phyloP scores from a whole-genome alignment of 257 asterid species.

The Capsicum pubescens region DNA sequence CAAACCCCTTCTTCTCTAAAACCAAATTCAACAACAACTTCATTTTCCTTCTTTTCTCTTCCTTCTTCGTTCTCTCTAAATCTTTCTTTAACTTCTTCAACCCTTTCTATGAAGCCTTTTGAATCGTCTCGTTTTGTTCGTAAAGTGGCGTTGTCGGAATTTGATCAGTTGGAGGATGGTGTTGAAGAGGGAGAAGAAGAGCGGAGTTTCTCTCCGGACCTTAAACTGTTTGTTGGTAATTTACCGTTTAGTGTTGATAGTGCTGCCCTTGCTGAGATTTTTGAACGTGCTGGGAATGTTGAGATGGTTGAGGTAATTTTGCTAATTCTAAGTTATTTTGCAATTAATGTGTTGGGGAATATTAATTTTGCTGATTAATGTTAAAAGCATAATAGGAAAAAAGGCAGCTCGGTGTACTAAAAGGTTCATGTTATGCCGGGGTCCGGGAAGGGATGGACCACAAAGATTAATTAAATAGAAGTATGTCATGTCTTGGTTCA shows the following conservation, averaged over 20 bases:
- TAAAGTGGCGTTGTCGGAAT: constrained; percentile 55
- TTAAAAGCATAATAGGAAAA: neutral
- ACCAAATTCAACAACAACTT: constrained; percentile 23
- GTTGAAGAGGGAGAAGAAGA: constrained; percentile 48
- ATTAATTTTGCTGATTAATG: neutral
- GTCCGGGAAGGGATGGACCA: too few species aligned
- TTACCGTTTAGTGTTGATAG: constrained; percentile 83
- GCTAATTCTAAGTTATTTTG: neutral
- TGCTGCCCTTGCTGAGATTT: constrained; percentile 76
- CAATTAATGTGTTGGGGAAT: neutral
- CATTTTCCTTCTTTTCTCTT: constrained; percentile 42
- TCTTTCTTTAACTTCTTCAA: constrained; percentile 41
- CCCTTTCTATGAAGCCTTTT: constrained; percentile 24
- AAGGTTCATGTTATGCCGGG: too few species aligned
- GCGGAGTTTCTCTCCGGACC: constrained; percentile 62
- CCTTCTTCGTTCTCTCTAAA: constrained; percentile 46
- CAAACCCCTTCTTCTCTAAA: constrained; percentile 51
- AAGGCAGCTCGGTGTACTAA: too few species aligned
- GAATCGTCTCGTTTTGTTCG: constrained; percentile 42
- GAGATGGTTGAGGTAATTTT: constrained; percentile 88
- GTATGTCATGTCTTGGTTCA: neutral
- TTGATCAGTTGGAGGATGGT: constrained; percentile 42
- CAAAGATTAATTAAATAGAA: neutral
- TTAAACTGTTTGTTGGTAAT: constrained; percentile 85
- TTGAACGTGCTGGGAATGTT: constrained; percentile 77